Evolutionary conservation across 345 rosid species (phyloP).

Genomic region (Geranium brycei): DNA sequence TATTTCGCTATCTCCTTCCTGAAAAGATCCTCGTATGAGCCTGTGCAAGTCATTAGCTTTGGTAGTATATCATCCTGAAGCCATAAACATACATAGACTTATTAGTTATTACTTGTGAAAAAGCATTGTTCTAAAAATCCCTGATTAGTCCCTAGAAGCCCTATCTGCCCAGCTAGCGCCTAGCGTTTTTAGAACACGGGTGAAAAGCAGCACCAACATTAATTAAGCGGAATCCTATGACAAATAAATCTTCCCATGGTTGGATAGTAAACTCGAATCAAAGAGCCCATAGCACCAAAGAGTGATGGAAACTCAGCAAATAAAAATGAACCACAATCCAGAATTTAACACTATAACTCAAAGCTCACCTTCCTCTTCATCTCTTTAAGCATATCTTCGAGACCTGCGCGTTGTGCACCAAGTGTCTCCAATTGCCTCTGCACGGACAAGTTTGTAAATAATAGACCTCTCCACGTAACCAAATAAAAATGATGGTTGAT

Average conservation of each 20-base stretch:
- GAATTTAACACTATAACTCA: background rate
- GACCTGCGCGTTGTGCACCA: constrained; percentile 96
- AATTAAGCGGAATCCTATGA: background rate
- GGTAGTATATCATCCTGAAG: constrained; percentile 93
- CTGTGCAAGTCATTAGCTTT: constrained; percentile 77
- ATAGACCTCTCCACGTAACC: constrained; percentile 1
- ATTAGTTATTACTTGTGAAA: constrained; percentile 5
- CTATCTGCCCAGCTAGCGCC: no score
- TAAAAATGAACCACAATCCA: background rate
- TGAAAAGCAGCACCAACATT: constrained; percentile 2
- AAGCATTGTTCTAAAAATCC: background rate
- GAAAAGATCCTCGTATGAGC: constrained; percentile 90
- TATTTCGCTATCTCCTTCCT: constrained; percentile 87
- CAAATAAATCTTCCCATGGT: no score
- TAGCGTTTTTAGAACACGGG: no score
- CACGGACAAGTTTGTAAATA: constrained; percentile 13
- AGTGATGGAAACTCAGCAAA: background rate
- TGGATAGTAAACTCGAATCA: no score
- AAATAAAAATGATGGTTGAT: background rate
- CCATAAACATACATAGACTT: constrained; percentile 11
- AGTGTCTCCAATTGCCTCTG: constrained; percentile 95
- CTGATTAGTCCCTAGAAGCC: no score
- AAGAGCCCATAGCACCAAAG: no score
- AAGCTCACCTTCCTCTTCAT: constrained; percentile 85
- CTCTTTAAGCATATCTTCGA: constrained; percentile 97